Base-by-base conservation (phyloP, 306 rosid genomes). In the Crataegus laevigata region DNA sequence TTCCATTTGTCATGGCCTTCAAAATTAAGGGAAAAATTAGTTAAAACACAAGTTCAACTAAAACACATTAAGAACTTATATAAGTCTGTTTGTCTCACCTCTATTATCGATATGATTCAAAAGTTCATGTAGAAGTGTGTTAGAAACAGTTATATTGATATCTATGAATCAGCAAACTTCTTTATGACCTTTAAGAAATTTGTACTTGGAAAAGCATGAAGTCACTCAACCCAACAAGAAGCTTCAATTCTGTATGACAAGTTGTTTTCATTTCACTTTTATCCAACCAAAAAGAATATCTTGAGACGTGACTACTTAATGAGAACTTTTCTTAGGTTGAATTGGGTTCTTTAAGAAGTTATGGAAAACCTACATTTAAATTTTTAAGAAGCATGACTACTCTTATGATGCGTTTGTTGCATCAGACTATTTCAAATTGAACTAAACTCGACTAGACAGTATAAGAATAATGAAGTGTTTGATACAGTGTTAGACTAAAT, bases 1-100 rank as follows among this genome's bases (percentile, higher is more conserved):
- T 89, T 62, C 91, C 94, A 79, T 93, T 90, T 76, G 98, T 93
- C 96, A 90, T 87, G 7, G 75, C 96, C 97, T 92, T 43, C 29
- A 72, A 60, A 68, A 45, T 6, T 29, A 62, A 14, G 12, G 22
- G 3, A 4, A 29, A 22, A 6, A 60, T 60, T 60, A 2, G 21
- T 54, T 17, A 71, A 71, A 71, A 19, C 64, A 71, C 15, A 55
- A 34, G n/a, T n/a, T 54, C 3, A 47, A 15, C 21, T 15, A 47
- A 47, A 34, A 34, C 38, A 34, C 38, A 34, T 34, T 34, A 34
- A 34, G 38, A 34, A 47, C 18, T 47, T 47, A 15, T 47, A 17
- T 2, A 15, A 47, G 8, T 47, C 18, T 1, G 0, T 47, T 4
- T 1, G 21, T 47, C 21, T 47, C 8, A 47, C 21, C 8, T 47